Base-by-base conservation (phyloP, 768 basidiomycete genomes). In the Pisolithus marmoratus region DNA sequence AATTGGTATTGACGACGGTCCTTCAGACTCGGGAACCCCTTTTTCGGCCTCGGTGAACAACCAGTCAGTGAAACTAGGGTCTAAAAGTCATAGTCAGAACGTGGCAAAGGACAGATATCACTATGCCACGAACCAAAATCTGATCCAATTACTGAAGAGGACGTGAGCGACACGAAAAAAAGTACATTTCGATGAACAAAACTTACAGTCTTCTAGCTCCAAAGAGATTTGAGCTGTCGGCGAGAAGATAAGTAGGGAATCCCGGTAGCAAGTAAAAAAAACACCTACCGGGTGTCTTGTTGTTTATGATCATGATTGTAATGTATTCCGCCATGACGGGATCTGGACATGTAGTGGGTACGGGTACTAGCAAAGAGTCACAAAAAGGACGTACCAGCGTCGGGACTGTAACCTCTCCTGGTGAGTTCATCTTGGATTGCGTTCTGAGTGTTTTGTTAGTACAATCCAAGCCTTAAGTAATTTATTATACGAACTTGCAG, bases 291-390 rank as follows among this genome's bases (percentile, higher is more conserved):
- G 81, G 69, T 52, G 86, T 84, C 74, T 94, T 94, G 69, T 89
- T 88, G 65, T 94, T 94, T 58, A 93, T 92, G 44, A 94, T 80
- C 92, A 94, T 93, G 53, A 94, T 94, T 19, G 89, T 91, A 52
- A 94, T 91, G 62, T 92, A 94, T 68, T 94, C 92, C 3, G 91
- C 90, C 90, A 94, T 92, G 59, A 92, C 89, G 14, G 83, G 82
- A 69, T 94, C 90, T 90, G n/a, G 5, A 52, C 44, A 48, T 11
- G 4, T 6, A 23, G 43, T 62, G 24, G 66, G 53, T 46, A 41
- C 58, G 14, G 48, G 51, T n/a, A n/a, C 34, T 19, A 57, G n/a
- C 14, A 34, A 17, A 38, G 43, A 31, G 38, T 42, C 42, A 19
- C 49, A 38, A 47, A 49, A 48, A 57, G 52, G 53, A 63, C 63